Evolutionary conservation across 192 early-diverging fungal genomes (phyloP).

Genomic region (Umbelopsis isabellina): DNA sequence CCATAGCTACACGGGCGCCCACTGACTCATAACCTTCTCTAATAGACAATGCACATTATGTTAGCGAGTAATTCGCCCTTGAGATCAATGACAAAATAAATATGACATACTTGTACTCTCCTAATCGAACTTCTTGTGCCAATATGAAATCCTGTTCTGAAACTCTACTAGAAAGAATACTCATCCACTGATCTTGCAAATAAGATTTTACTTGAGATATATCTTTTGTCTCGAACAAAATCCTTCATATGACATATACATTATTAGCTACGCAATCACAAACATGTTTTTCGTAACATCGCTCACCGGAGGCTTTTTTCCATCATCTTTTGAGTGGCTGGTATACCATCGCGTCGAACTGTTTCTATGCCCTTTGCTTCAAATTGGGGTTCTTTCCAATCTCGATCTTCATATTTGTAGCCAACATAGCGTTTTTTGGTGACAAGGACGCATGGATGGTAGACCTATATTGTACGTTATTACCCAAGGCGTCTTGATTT

Average conservation of each 20-base stretch:
- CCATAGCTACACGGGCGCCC: constrained; percentile 51
- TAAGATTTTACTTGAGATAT: constrained; percentile 80
- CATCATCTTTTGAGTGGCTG: constrained; percentile 76
- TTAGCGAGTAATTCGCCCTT: background rate
- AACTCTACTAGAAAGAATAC: constrained; percentile 68
- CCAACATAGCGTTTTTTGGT: constrained; percentile 97
- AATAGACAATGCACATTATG: background rate
- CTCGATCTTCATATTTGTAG: constrained; percentile 70
- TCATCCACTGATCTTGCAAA: constrained; percentile 70
- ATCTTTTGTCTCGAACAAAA: constrained; percentile 81
- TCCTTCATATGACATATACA: constrained; percentile 40
- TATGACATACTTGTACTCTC: constrained; percentile 64
- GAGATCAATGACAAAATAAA: background rate
- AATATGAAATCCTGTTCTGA: constrained; percentile 84
- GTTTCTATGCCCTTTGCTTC: constrained; percentile 98
- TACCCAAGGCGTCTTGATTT: background rate
- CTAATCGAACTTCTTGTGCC: constrained; percentile 84
- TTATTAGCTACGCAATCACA: background rate
- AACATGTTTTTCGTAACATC: background rate
- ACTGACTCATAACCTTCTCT: constrained; percentile 9
- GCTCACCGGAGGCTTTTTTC: constrained; percentile 72
- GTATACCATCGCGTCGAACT: constrained; percentile 86
- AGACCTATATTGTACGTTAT: constrained; percentile 54
- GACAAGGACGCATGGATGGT: constrained; percentile 83
- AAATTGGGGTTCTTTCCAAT: constrained; percentile 73